Evolutionary conservation across 1,139 yeast genomes (phyloP), one percentile per base, ranked within the genome.

Genomic region (Scheffersomyces stambukii): DNA sequence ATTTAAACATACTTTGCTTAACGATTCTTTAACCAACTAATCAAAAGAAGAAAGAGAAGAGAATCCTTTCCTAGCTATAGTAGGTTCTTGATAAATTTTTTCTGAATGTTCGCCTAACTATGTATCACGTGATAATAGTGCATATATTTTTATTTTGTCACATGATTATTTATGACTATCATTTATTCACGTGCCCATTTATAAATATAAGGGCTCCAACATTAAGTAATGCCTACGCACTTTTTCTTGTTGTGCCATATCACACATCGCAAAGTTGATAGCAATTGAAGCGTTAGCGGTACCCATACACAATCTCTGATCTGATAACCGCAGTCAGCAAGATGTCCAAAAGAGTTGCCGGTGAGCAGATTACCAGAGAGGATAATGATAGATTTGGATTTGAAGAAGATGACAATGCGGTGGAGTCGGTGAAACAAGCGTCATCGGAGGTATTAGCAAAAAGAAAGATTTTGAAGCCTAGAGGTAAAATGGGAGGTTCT

Each of bases 341-440:
- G 16, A 75, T 77, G 81, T 64, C 78, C n/a, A 82, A 83, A 51
- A 68, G 94, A 60, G 59, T 65, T 30, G 89, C 93, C 4, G 74
- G 61, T 28, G 66, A 64, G 18, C 84, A 77, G 46, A 66, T 76
- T 40, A 68, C 75, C 24, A 62, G 73, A 42, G 77, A 72, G 34
- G 53, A 45, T 23, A 38, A 43, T 13, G 55, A 41, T n/a, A 45
- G 46, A 23, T 57, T 49, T 17, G 57, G 49, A 14, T 47, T 48
- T 15, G 44, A 41, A 11, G 67, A 58, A 20, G 57, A 52, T 11
- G 74, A 62, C 10, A 72, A 57, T 16, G 67, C 54, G 14, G 60
- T 49, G 15, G 50, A 29, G 16, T 22, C 22, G 8, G 22, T 64
- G 19, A 45, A 42, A 14, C 42, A 47, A 27, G 95, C 95, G 1